These are phyloP conservation scores for Apiotrichum laibachii DNA, from an alignment of 1,284 basidiomycete genomes.

Conservation along the genomic window DNA sequence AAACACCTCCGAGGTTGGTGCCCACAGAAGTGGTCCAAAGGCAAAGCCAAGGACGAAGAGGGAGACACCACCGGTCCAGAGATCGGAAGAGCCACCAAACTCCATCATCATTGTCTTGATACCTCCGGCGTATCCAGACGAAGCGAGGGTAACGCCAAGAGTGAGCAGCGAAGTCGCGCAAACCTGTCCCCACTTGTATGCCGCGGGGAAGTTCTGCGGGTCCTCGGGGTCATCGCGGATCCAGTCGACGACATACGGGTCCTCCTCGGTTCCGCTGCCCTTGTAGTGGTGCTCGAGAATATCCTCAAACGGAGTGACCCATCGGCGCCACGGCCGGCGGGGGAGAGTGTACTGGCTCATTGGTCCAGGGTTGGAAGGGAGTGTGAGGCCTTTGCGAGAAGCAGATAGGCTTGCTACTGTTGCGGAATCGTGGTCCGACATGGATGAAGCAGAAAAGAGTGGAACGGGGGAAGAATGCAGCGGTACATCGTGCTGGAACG, in stretches of 20 bases:
- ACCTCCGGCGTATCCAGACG: conserved; percentile 28
- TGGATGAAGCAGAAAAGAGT: too few relatives aligned
- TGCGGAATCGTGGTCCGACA: too few relatives aligned
- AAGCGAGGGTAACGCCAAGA: conserved; percentile 24
- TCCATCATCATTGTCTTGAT: conserved; percentile 18
- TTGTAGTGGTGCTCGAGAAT: conserved; percentile 46
- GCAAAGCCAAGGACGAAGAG: conserved; percentile 12
- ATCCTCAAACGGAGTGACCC: conserved; percentile 44
- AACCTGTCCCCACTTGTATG: conserved; percentile 33
- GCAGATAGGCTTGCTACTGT: too few relatives aligned
- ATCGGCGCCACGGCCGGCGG: conserved; percentile 32
- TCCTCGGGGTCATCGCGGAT: conserved; percentile 27
- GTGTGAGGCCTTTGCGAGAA: too few relatives aligned
- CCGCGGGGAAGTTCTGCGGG: conserved; percentile 27
- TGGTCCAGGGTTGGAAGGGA: too few relatives aligned
- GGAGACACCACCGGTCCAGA: conserved; percentile 31
- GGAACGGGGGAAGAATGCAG: too few relatives aligned
- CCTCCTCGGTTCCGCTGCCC: conserved; percentile 47
- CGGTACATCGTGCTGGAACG: too few relatives aligned
- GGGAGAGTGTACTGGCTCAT: background rate
- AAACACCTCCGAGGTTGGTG: conserved; percentile 32
- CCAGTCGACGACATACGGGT: conserved; percentile 51
- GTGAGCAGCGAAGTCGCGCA: background rate
- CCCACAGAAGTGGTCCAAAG: conserved; percentile 27
- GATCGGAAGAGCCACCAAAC: background rate